phyloP scores from a whole-genome alignment of 1,139 yeast genomes.

The Maudiozyma humilis region DNA sequence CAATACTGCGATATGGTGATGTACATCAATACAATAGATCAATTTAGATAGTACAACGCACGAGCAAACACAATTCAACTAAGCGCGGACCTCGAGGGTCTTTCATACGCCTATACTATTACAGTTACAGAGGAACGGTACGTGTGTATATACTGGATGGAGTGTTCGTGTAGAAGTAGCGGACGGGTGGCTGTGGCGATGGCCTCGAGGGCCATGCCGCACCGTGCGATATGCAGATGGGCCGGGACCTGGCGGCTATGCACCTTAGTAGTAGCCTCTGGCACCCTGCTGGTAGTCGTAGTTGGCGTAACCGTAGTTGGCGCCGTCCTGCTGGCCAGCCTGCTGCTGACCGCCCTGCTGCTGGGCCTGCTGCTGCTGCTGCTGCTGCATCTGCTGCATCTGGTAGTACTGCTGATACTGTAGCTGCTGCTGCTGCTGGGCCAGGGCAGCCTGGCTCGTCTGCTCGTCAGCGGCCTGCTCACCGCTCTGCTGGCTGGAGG shows the following conservation, averaged over 20 bases:
- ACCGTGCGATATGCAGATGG: too few species aligned
- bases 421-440: conserved; percentile 23
- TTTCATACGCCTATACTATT: background rate
- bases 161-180: background rate
- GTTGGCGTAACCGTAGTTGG: conserved; percentile 28
- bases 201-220: too few species aligned
- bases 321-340: conserved; percentile 15
- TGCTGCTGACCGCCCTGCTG: conserved; percentile 10
- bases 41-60: too few species aligned
- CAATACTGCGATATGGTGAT: too few species aligned
- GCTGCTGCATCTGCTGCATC: conserved; percentile 22
- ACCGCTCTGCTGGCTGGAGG: conserved; percentile 9
- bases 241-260: too few species aligned
- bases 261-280: conserved; percentile 27
- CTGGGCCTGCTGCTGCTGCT: conserved; percentile 10
- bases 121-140: background rate
- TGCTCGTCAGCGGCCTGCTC: conserved; percentile 17
- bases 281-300: conserved; percentile 29
- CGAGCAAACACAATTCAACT: too few species aligned
- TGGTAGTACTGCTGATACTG: conserved; percentile 32
- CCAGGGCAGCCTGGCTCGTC: conserved; percentile 14
- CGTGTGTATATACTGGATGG: background rate
- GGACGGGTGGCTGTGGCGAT: too few species aligned
- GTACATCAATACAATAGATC: too few species aligned
- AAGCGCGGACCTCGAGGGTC: background rate